Evolutionary conservation across 129 eudicot genomes (phyloP).

Genomic region (Daucus carota): DNA sequence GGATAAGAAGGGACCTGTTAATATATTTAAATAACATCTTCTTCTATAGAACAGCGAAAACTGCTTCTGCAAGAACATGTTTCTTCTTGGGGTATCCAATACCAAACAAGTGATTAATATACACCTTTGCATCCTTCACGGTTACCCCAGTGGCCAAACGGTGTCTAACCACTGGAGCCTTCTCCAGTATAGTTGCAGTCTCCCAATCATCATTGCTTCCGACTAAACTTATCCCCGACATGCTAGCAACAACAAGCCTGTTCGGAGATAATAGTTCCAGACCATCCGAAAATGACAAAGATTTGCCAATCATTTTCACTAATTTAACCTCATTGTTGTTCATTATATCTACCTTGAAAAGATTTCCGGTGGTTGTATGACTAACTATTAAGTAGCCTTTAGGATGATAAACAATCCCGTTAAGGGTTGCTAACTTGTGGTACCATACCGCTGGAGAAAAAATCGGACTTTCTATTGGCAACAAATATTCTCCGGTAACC

Average conservation of each 20-base stretch:
- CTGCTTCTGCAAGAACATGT: conserved; percentile 78
- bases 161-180: conserved; percentile 34
- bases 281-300: conserved; percentile 57
- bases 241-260: conserved; percentile 66
- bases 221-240: conserved; percentile 45
- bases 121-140: conserved; percentile 82
- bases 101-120: conserved; percentile 69
- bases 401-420: conserved; percentile 86
- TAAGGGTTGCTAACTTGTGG: conserved; percentile 54
- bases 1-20: not conserved
- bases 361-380: conserved; percentile 59
- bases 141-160: conserved; percentile 63
- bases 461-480: conserved; percentile 60
- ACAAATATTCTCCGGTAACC: conserved; percentile 40
- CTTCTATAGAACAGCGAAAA: conserved; percentile 28
- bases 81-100: conserved; percentile 88
- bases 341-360: conserved; percentile 53
- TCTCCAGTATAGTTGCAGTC: conserved; percentile 43
- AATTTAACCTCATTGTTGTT: conserved; percentile 35
- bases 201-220: conserved; percentile 83
- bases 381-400: conserved; percentile 68
- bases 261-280: conserved; percentile 62
- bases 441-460: conserved; percentile 64
- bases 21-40: not conserved
- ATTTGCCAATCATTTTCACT: conserved; percentile 37